These are phyloP conservation scores for Colletotrichum sp. DNA, from an alignment of 2,329 filamentous ascomycete species.

Conservation along the genomic window DNA sequence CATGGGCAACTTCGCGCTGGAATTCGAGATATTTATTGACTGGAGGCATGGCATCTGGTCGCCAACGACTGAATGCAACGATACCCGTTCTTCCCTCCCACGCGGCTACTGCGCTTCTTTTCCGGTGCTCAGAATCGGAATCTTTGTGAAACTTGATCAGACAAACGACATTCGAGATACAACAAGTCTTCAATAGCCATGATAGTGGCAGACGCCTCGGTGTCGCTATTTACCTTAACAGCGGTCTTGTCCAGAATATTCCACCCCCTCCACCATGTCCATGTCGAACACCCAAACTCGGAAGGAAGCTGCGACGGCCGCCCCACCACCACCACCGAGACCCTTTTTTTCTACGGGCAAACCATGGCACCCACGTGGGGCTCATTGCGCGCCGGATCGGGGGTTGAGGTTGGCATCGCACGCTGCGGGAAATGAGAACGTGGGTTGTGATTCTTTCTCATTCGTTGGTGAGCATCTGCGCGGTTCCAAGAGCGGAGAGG, in stretches of 20 bases:
- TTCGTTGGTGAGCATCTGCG: not conserved
- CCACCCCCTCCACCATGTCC: not conserved
- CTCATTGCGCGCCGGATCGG: not conserved
- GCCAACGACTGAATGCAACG: not conserved
- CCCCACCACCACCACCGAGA: not conserved
- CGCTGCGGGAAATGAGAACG: not conserved
- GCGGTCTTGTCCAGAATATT: conserved; percentile 14
- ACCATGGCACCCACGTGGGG: conserved; percentile 20
- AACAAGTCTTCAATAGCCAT: not conserved
- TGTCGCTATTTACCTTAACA: not conserved
- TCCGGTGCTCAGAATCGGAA: not conserved
- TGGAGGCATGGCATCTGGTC: conserved; percentile 9
- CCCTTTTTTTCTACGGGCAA: not conserved
- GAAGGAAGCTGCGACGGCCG: not conserved
- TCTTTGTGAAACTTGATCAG: not conserved
- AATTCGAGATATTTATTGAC: conserved; percentile 11
- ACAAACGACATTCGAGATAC: not conserved
- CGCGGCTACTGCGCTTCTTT: conserved; percentile 5
- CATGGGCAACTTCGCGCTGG: not conserved
- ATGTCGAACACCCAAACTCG: not conserved
- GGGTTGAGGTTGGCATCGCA: not conserved
- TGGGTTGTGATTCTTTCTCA: not conserved
- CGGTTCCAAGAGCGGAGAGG: not conserved
- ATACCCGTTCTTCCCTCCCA: not conserved
- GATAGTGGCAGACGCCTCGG: not conserved